Base-by-base conservation (phyloP, 192 early-diverging fungal species). In the Backusella westeae region DNA sequence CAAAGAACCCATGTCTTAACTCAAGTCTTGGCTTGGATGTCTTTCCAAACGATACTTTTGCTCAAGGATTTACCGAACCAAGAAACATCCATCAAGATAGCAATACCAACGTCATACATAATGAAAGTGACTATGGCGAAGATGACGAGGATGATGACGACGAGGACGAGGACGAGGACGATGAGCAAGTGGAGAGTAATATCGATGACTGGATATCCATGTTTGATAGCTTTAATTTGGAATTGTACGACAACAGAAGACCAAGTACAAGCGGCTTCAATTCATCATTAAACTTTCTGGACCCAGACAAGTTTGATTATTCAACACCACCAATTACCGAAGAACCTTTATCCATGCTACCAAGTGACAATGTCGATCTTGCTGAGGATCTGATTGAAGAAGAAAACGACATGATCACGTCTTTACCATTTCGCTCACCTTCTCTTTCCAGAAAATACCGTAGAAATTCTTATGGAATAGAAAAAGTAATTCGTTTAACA, bases 401-500 rank as follows among this genome's bases (percentile, higher is more conserved):
- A 26, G 70, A 46, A 17, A 44, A 71, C 32, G 29, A 49, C 10
- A 39, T 67, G 10, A 34, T 21, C 21, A 34, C 21, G 10, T 63
- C 56, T 10, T 12, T 63, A 63, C 56, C 56, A 26, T 63, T 63
- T 15, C 56, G 56, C 10, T 63, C 56, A 5, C 19, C 56, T 29
- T 29, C 56, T 23, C 21, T 63, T 63, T 63, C 56, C 26, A 63
- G 56, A 63, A 63, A 63, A 63, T 29, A 63, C 26, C 56, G 23
- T 12, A 63, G 56, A 12, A 63, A 63, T 26, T 63, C 56, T 63
- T 63, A 29, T 29, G 56, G 29, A 34, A 75, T 76, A 26, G 93
- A 94, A 79, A 85, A 89, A 67, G 69, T 94, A 29, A 90, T 93
- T 73, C 78, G 82, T 21, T 82, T 94, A 52, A 85, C 84, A 26